Conservation (phyloP, 1,284 basidiomycete genomes). For the Hortiboletus rubellus region DNA sequence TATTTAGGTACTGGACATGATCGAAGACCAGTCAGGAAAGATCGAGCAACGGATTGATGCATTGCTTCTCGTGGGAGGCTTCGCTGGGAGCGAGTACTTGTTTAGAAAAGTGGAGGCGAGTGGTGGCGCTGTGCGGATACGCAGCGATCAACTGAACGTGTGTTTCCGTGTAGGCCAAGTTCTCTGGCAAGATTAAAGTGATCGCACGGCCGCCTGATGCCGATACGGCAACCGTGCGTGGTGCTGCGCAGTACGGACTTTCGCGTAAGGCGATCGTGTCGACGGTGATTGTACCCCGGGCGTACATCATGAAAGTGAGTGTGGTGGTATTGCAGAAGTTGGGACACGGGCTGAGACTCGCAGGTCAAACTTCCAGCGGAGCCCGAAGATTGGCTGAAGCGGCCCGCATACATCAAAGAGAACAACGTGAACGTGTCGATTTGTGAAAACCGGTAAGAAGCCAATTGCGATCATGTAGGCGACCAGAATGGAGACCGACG, state of each 20-base stretch:
- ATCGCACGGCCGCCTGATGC: conserved; percentile 78
- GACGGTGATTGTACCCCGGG: conserved; percentile 73
- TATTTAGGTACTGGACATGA: conserved; percentile 65
- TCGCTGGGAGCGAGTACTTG: conserved; percentile 79
- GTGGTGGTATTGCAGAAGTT: not conserved
- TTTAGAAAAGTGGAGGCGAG: conserved; percentile 71
- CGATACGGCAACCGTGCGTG: conserved; percentile 80
- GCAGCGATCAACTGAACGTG: conserved; percentile 10
- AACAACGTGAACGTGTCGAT: conserved; percentile 74
- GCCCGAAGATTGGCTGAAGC: conserved; percentile 71
- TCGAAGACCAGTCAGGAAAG: conserved; percentile 68
- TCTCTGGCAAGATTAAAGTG: conserved; percentile 61
- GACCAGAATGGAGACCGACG: conserved; percentile 18
- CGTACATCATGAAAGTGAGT: conserved; percentile 79
- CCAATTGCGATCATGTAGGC: conserved; percentile 29
- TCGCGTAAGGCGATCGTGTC: conserved; percentile 71
- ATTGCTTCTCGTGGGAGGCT: conserved; percentile 80
- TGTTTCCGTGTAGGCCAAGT: conserved; percentile 50
- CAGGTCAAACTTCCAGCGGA: conserved; percentile 81
- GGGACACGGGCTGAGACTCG: not conserved
- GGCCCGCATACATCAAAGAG: conserved; percentile 76
- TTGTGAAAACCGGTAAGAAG: conserved; percentile 72
- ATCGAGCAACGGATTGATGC: conserved; percentile 71
- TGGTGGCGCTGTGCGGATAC: conserved; percentile 12
- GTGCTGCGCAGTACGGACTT: conserved; percentile 81